Conservation (phyloP, 768 basidiomycete genomes). For the Nevesoporus exiguus region DNA sequence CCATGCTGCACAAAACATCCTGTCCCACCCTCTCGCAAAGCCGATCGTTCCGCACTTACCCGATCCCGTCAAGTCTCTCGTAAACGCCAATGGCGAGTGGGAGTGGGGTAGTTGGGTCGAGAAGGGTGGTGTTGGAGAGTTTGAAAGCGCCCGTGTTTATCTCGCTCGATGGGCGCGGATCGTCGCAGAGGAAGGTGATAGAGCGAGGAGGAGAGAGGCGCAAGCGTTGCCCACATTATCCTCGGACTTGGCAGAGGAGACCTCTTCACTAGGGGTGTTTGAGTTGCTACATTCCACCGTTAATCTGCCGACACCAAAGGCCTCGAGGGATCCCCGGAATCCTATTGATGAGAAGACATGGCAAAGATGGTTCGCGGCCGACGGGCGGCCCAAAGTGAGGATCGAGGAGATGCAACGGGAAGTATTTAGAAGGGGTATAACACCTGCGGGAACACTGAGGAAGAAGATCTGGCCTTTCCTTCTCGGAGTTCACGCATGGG, state of each 20-base stretch:
- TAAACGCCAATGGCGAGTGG: conserved; percentile 85
- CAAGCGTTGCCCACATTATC: conserved; percentile 58
- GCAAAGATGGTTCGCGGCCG: conserved; percentile 72
- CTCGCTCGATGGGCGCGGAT: conserved; percentile 95
- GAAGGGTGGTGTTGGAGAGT: conserved; percentile 90
- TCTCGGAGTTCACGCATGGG: conserved; percentile 82
- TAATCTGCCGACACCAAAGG: conserved; percentile 76
- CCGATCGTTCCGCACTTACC: conserved; percentile 96
- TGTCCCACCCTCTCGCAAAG: conserved; percentile 93
- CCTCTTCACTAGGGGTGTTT: conserved; percentile 79
- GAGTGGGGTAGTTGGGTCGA: conserved; percentile 95
- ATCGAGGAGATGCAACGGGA: conserved; percentile 71
- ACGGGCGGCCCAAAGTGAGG: conserved; percentile 63
- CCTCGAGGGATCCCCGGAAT: conserved; percentile 75
- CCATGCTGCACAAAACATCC: conserved; percentile 90
- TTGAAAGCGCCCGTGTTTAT: conserved; percentile 94
- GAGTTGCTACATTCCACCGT: conserved; percentile 78
- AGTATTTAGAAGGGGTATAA: conserved; percentile 74
- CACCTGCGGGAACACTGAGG: conserved; percentile 51
- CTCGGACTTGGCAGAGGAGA: conserved; percentile 52
- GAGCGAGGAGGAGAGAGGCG: conserved; percentile 77
- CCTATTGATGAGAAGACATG: conserved; percentile 75
- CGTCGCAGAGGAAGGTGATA: conserved; percentile 97
- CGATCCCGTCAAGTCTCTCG: conserved; percentile 86
- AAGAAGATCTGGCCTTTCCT: conserved; percentile 89